These are phyloP conservation scores for Hevea brasiliensis DNA, from an alignment of 345 rosid species.

Conservation along the genomic window DNA sequence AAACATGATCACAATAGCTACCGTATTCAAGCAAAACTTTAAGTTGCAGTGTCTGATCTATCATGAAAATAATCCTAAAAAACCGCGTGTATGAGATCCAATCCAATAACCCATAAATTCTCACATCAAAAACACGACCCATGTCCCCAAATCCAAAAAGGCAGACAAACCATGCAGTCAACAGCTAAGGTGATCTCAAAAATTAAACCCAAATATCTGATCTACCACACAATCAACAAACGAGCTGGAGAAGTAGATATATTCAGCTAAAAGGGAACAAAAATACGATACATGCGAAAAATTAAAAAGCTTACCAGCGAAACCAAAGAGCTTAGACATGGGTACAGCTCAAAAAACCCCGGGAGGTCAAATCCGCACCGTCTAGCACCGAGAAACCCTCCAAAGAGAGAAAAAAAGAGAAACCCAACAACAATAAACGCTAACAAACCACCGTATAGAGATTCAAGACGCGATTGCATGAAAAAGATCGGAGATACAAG, in stretches of 20 bases:
- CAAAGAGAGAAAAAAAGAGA: conserved; percentile 77
- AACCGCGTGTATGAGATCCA: not conserved
- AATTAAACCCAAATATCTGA: not conserved
- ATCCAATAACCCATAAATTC: no score
- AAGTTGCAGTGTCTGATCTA: not conserved
- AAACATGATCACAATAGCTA: no score
- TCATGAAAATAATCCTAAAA: not conserved
- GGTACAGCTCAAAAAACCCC: conserved; percentile 45
- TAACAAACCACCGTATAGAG: conserved; percentile 11
- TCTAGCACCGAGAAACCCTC: conserved; percentile 56
- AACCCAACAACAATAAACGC: conserved; percentile 31
- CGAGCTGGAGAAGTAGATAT: not conserved
- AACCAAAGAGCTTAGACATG: conserved; percentile 77
- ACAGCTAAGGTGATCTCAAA: not conserved
- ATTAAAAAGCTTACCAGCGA: conserved; percentile 51
- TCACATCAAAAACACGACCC: not conserved
- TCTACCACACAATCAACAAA: not conserved
- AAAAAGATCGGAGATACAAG: conserved; percentile 35
- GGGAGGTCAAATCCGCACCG: conserved; percentile 43
- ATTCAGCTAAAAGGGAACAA: not conserved
- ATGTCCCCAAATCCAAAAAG: not conserved
- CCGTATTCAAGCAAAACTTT: not conserved
- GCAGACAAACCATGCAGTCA: not conserved
- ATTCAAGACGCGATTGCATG: conserved; percentile 48
- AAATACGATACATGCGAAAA: not conserved